phyloP scores from a whole-genome alignment of 495 filamentous ascomycete genomes.

The Penicillium cinerascens region DNA sequence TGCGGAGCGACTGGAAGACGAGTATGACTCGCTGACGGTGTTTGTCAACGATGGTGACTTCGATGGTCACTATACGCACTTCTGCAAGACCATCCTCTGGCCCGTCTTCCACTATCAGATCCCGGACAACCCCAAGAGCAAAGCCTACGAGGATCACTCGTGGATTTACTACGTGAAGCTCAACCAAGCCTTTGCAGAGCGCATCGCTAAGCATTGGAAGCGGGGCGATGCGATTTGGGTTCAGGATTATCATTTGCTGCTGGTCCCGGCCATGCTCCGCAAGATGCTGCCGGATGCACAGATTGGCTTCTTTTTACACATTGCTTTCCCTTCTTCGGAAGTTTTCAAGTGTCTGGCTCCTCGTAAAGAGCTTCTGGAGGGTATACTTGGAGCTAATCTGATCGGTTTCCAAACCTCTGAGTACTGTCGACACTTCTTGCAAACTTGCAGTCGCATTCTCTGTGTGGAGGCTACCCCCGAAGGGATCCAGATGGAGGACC shows the following conservation, averaged over 20 bases:
- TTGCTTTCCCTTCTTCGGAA: constrained; percentile 92
- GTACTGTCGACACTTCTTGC: constrained; percentile 88
- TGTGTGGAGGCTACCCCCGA: constrained; percentile 82
- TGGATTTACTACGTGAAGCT: constrained; percentile 90
- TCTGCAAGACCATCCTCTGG: constrained; percentile 88
- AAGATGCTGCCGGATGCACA: constrained; percentile 81
- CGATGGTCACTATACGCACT: constrained; percentile 88
- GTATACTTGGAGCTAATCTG: constrained; percentile 85
- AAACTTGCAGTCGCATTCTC: constrained; percentile 86
- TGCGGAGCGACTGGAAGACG: constrained; percentile 68
- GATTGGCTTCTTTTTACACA: constrained; percentile 93
- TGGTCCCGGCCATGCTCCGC: constrained; percentile 90
- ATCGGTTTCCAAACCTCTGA: constrained; percentile 90
- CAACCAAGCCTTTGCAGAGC: constrained; percentile 87
- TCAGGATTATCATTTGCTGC: constrained; percentile 87
- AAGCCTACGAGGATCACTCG: constrained; percentile 92
- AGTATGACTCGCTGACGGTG: constrained; percentile 76
- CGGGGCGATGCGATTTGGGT: constrained; percentile 88
- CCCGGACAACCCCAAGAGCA: constrained; percentile 94
- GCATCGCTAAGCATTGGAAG: constrained; percentile 86
- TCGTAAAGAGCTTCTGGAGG: constrained; percentile 79
- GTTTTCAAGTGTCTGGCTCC: constrained; percentile 86
- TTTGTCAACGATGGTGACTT: constrained; percentile 85
- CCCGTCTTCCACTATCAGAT: constrained; percentile 96
- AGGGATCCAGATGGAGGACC: constrained; percentile 85